Percentiles rank a stretch among this genome's conserved stretches.
Evolutionary conservation across 1,284 basidiomycete genomes (phyloP).

Genomic region (Trichosporon sp.): DNA sequence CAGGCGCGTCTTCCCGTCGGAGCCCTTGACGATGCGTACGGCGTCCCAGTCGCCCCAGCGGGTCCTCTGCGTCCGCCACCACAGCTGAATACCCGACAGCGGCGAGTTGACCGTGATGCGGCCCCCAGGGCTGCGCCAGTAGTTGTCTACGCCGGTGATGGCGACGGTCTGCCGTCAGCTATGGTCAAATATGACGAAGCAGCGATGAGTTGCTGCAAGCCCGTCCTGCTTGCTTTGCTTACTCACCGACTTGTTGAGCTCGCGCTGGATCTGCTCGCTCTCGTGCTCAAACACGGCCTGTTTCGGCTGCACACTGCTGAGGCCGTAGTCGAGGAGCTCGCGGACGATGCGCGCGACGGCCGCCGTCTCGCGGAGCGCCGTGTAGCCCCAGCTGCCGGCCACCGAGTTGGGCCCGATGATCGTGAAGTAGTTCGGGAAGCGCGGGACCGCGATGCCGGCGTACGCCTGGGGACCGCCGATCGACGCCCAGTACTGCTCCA

Average conservation of each 20-base stretch:
- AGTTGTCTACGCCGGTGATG: not conserved
- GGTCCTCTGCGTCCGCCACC: slow-evolving; percentile 8
- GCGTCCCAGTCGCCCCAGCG: slow-evolving; percentile 15
- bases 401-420: slow-evolving; percentile 25
- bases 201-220: no score
- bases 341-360: slow-evolving; percentile 17
- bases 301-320: slow-evolving; percentile 18
- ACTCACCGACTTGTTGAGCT: slow-evolving; percentile 5
- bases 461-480: slow-evolving; percentile 7
- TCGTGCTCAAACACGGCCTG: slow-evolving; percentile 11
- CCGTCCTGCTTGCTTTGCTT: not conserved
- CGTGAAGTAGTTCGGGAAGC: slow-evolving; percentile 25
- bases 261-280: slow-evolving; percentile 13
- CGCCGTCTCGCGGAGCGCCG: slow-evolving; percentile 14
- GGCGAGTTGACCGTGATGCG: slow-evolving; percentile 7
- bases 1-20: not conserved
- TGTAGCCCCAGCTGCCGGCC: slow-evolving; percentile 23
- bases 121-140: slow-evolving; percentile 2
- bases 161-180: slow-evolving; percentile 2
- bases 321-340: slow-evolving; percentile 11
- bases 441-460: slow-evolving; percentile 7
- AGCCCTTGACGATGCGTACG: not conserved
- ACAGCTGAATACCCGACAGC: not conserved
- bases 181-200: not conserved
- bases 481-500: slow-evolving; percentile 5